These are phyloP conservation scores for Erucastrum elatum DNA, from an alignment of 345 rosid species.

Conservation along the genomic window DNA sequence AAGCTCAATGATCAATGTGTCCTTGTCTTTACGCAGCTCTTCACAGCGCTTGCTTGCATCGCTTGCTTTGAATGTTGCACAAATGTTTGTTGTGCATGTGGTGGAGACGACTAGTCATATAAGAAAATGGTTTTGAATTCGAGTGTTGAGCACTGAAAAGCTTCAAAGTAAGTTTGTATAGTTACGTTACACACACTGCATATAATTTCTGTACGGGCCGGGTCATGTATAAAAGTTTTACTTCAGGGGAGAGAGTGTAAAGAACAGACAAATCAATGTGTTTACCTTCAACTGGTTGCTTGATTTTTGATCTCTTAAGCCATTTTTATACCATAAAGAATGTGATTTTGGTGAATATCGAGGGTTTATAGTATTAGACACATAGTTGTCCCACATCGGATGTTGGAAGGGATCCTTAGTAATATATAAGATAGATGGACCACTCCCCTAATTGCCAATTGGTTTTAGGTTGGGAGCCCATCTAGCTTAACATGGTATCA, in stretches of 20 bases:
- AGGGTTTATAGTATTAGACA: no score
- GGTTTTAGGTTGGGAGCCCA: no score
- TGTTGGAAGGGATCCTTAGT: no score
- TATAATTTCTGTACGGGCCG: constrained; percentile 24
- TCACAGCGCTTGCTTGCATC: constrained; percentile 64
- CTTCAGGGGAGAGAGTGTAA: constrained; percentile 19
- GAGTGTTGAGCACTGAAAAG: constrained; percentile 16
- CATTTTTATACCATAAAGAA: no score
- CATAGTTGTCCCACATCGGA: no score
- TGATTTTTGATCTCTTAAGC: neutral
- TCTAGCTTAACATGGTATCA: no score
- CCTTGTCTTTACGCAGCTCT: constrained; percentile 56
- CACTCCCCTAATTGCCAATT: no score
- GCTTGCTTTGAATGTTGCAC: constrained; percentile 85
- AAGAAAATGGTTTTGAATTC: neutral
- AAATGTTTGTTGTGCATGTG: constrained; percentile 67
- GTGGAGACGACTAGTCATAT: constrained; percentile 48
- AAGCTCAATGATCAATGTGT: constrained; percentile 67
- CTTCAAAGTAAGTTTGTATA: constrained; percentile 32
- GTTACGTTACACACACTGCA: constrained; percentile 5
- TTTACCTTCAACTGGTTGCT: constrained; percentile 6
- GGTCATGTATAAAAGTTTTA: constrained; percentile 15
- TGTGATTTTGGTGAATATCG: no score
- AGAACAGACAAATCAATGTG: constrained; percentile 27
- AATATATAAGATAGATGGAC: no score